Evolutionary conservation across 179 eudicot genomes (phyloP), one percentile per base, ranked within the genome.

Genomic region (Sideroxylon spinosum): DNA sequence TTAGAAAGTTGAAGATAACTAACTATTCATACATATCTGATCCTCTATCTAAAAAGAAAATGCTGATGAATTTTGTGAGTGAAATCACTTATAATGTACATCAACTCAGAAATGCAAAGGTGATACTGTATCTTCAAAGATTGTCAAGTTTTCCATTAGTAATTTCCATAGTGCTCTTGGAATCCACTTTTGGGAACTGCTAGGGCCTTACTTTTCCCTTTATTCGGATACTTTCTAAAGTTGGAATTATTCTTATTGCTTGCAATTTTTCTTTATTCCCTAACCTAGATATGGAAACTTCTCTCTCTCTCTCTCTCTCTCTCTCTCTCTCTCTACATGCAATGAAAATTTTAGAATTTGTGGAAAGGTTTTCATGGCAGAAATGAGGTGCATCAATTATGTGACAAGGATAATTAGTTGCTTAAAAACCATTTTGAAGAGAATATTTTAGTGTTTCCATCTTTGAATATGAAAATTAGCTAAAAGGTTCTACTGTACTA

Each of bases 301-400:
- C 26, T 61, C 65, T 9, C 65, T 61, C 65, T 61, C 26, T 61
- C 26, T 61, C 65, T 20, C 65, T 61, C 65, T 61, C 65, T 61
- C 65, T 61, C 65, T 32, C 37, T 32, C 37, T 37, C 44, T 37
- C 44, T 37, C 3, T 37, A 3, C 44, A 37, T 14, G 2, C 28
- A 9, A n/a, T 7, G 2, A 6, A n/a, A 25, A 20, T 23, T 61
- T 23, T 14, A 20, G 28, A 61, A 61, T 61, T 61, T 61, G 10
- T n/a, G 28, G 65, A 61, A 61, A 37, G 3, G 4, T 6, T 61
- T 61, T 61, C 28, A 61, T 61, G 65, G 65, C 65, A 61, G 65
- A 61, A 20, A 20, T 61, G 25, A 61, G 28, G 26, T 20, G 65
- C 65, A 61, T 61, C 25, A 61, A 61, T 61, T 25, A n/a, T 20